Evolutionary conservation across 1,284 basidiomycete species (phyloP).

Genomic region (Tremellales sp.): DNA sequence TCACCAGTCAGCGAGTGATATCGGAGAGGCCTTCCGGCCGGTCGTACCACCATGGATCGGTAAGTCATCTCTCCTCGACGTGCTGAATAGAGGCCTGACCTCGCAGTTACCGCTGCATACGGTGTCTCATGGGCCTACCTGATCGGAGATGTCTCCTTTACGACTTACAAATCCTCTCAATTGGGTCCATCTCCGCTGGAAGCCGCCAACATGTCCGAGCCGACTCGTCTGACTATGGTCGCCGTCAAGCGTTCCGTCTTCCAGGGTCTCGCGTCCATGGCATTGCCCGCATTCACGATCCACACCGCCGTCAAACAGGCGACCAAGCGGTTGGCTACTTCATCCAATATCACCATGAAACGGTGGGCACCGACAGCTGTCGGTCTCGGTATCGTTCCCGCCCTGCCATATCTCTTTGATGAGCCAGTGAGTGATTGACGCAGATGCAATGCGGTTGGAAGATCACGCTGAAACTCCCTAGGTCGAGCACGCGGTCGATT

Average conservation of each 20-base stretch:
- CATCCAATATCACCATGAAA: conserved; percentile 59
- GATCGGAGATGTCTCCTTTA: conserved; percentile 79
- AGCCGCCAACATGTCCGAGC: conserved; percentile 71
- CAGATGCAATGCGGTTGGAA: neutral
- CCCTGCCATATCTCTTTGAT: conserved; percentile 77
- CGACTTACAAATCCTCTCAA: conserved; percentile 78
- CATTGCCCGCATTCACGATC: conserved; percentile 61
- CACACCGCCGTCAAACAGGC: conserved; percentile 77
- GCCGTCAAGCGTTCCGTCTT: conserved; percentile 76
- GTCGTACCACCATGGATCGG: conserved; percentile 71
- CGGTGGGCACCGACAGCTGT: conserved; percentile 72
- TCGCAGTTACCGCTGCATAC: conserved; percentile 59
- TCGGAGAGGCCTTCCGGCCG: conserved; percentile 89
- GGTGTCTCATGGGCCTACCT: conserved; percentile 77
- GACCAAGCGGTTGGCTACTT: conserved; percentile 67
- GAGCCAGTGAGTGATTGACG: conserved; percentile 56
- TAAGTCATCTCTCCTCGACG: conserved; percentile 13
- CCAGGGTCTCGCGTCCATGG: conserved; percentile 85
- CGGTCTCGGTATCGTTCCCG: conserved; percentile 63
- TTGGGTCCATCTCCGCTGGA: conserved; percentile 68
- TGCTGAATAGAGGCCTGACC: conserved; percentile 1
- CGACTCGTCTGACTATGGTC: conserved; percentile 64
- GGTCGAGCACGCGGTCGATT: conserved; percentile 52
- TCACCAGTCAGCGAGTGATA: conserved; percentile 68
- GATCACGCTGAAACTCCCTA: conserved; percentile 19